phyloP scores from a whole-genome alignment of 192 early-diverging fungal species.

The Coemansia sp. region DNA sequence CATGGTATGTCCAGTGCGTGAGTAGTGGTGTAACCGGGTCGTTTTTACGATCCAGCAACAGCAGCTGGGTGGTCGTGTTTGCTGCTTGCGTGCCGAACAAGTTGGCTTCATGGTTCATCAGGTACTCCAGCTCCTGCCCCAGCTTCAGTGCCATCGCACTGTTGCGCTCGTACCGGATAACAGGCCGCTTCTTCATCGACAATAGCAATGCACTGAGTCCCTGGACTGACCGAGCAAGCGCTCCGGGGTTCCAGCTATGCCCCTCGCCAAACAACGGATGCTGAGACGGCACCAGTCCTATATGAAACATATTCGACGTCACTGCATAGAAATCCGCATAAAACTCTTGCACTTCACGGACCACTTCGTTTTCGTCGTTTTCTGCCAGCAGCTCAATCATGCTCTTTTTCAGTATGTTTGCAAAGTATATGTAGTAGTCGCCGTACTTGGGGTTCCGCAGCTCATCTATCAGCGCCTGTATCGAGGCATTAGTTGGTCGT shows the following conservation, averaged over 20 bases:
- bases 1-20: conserved; percentile 98
- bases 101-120: conserved; percentile 44
- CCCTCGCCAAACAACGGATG: conserved; percentile 73
- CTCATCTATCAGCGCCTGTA: conserved; percentile 87
- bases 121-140: conserved; percentile 63
- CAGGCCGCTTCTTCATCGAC: conserved; percentile 85
- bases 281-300: conserved; percentile 62
- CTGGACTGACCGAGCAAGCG: conserved; percentile 74
- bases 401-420: conserved; percentile 89
- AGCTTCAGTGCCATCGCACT: conserved; percentile 80
- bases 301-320: conserved; percentile 77
- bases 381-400: conserved; percentile 91
- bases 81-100: conserved; percentile 47
- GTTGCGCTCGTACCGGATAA: conserved; percentile 85
- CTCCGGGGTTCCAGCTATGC: conserved; percentile 73
- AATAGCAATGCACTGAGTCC: conserved; percentile 76
- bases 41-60: conserved; percentile 90
- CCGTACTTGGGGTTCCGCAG: conserved; percentile 89
- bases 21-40: conserved; percentile 95
- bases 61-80: conserved; percentile 80
- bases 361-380: conserved; percentile 90
- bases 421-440: conserved; percentile 96
- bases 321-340: conserved; percentile 89
- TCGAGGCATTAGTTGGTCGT: conserved; percentile 77
- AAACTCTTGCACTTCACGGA: conserved; percentile 95